phyloP scores from a whole-genome alignment of 1,284 basidiomycete species.

The Bjerkandera adusta region DNA sequence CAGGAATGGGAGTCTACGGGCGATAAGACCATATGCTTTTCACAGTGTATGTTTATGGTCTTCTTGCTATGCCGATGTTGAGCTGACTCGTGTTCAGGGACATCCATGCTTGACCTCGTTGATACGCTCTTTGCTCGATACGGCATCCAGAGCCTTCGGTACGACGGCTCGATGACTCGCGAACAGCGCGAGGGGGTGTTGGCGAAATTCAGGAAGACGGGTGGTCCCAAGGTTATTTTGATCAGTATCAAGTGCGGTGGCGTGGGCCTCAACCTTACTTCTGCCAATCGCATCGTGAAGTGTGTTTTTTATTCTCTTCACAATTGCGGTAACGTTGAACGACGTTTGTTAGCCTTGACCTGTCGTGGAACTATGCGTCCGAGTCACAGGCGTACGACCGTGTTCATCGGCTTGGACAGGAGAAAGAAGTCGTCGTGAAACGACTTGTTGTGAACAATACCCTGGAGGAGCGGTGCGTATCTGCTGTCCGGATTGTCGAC shows the following conservation, averaged over 20 bases:
- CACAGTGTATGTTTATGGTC: conserved; percentile 50
- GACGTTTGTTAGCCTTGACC: conserved; percentile 51
- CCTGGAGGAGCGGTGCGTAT: conserved; percentile 68
- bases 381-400: conserved; percentile 67
- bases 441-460: conserved; percentile 63
- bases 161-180: conserved; percentile 64
- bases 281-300: conserved; percentile 69
- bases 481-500: too few species aligned
- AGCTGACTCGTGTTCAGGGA: conserved; percentile 44
- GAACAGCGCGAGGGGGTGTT: conserved; percentile 47
- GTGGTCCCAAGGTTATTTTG: conserved; percentile 59
- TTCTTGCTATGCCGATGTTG: background rate
- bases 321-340: conserved; percentile 5
- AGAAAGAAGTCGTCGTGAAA: conserved; percentile 67
- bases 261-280: conserved; percentile 63
- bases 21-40: conserved; percentile 69
- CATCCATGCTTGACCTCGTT: conserved; percentile 66
- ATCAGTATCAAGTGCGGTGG: conserved; percentile 69
- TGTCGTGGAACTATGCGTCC: conserved; percentile 70
- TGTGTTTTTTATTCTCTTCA: conserved; percentile 24
- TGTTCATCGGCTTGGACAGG: conserved; percentile 68
- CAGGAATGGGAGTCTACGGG: conserved; percentile 58
- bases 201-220: conserved; percentile 46
- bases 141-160: conserved; percentile 57
- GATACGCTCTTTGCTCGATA: conserved; percentile 55